Percentiles rank a stretch among this genome's conserved stretches.
phyloP scores from a whole-genome alignment of 768 basidiomycete species.

The Suillus ampliporus region DNA sequence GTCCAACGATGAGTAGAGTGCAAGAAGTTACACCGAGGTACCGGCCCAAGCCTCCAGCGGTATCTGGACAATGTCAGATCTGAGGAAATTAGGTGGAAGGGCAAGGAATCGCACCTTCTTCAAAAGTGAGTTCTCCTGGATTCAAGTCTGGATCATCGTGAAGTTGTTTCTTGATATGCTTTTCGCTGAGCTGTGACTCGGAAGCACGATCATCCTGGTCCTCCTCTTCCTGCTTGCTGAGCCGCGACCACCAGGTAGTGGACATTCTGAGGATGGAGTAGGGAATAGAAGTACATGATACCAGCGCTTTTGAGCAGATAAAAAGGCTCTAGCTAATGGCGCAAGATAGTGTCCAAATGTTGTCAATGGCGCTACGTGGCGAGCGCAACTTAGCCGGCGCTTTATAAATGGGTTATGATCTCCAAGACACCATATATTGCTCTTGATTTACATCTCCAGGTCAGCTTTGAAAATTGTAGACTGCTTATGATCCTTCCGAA shows the following conservation, averaged over 20 bases:
- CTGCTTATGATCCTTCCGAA: not conserved
- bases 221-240: slow-evolving; percentile 1
- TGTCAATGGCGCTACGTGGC: not conserved
- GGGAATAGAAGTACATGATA: too few species aligned
- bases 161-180: slow-evolving; percentile 9
- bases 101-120: slow-evolving; percentile 46
- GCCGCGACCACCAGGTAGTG: slow-evolving; percentile 8
- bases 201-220: slow-evolving; percentile 5
- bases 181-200: not conserved
- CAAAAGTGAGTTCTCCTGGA: slow-evolving; percentile 52
- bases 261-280: slow-evolving; percentile 15
- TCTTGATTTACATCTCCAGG: not conserved
- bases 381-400: not conserved
- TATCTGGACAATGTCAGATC: slow-evolving; percentile 37
- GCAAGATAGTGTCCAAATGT: not conserved
- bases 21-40: slow-evolving; percentile 62
- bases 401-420: not conserved
- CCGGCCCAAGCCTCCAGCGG: slow-evolving; percentile 61
- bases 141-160: slow-evolving; percentile 31
- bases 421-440: not conserved
- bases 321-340: not conserved
- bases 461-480: not conserved
- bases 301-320: not conserved
- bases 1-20: slow-evolving; percentile 60
- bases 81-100: not conserved